These are phyloP conservation scores for Starmerella geochares DNA, from an alignment of 805 yeast species.

Conservation along the genomic window DNA sequence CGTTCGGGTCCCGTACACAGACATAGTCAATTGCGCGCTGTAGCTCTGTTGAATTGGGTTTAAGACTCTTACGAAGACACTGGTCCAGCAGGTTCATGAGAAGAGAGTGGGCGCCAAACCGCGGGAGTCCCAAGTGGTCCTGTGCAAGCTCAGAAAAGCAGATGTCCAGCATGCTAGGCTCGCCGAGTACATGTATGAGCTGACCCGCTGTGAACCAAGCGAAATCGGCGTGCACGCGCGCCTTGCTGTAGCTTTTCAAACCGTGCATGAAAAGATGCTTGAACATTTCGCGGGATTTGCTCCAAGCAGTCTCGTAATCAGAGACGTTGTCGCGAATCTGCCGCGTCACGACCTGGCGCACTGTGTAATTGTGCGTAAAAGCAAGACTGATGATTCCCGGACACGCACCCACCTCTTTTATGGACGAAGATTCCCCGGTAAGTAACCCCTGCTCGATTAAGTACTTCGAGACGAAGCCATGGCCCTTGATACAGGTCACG, in stretches of 20 bases:
- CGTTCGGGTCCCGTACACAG: not conserved
- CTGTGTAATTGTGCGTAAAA: not conserved
- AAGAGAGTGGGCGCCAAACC: constrained; percentile 17
- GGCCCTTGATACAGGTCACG: constrained; percentile 10
- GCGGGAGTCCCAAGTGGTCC: constrained; percentile 9
- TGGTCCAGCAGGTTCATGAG: not conserved
- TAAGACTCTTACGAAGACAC: not conserved
- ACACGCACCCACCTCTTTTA: constrained; percentile 4
- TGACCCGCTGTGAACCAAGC: constrained; percentile 17
- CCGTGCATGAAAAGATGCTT: constrained; percentile 6
- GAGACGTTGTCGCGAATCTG: not conserved
- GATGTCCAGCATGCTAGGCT: not conserved
- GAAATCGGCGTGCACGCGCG: constrained; percentile 15
- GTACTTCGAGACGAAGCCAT: constrained; percentile 1
- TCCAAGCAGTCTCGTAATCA: constrained; percentile 11
- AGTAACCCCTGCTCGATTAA: constrained; percentile 5
- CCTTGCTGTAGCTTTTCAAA: constrained; percentile 15
- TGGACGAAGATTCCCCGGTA: not conserved
- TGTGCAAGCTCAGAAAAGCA: constrained; percentile 1
- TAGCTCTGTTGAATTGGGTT: not conserved
- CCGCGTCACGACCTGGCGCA: not conserved
- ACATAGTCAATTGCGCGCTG: constrained; percentile 13
- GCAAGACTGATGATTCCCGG: constrained; percentile 9
- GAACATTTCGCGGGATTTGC: not conserved
- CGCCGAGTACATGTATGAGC: not conserved